Evolutionary conservation across 139 green algal genomes (phyloP), one percentile per base, ranked within the genome.

Genomic region (Spirogloea muscicola): DNA sequence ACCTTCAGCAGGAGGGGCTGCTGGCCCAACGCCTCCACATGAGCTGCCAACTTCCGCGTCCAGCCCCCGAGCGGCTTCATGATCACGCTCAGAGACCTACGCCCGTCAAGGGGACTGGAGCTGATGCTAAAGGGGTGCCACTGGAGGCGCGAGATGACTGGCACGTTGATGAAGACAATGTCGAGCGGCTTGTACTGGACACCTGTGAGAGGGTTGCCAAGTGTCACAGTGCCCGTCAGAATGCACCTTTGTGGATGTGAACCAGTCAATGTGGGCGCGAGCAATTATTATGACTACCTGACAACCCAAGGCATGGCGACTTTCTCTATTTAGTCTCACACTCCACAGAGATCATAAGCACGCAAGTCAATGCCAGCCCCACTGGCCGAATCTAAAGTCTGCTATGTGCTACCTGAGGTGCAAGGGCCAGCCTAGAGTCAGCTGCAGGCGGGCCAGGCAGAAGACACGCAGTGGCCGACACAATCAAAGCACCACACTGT

Each of bases 101-200:
- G 18, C 6, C 9, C 33, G 9, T 16, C 9, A 5, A 58, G 40
- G 21, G 60, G 40, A 21, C 39, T 29, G 40, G 60, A 69, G 9
- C 6, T 33, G 40, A 69, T 6, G 21, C 60, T 69, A 29, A 69
- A 69, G 16, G 60, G 60, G 40, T 69, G 60, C 60, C 60, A 69
- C 40, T 69, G 60, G 60, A 69, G 29, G 21, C 39, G 60, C 13
- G 60, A 69, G 40, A 52, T 21, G 39, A 18, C 40, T 5, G 9
- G 60, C 13, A 58, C 18, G 39, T 69, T 49, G 21, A 69, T 5
- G 58, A 69, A 69, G 9, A 69, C 5, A n/a, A 69, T 42, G 36
- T 16, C 36, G 10, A 64, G 55, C 10, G 55, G 36, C 55, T 9
- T 27, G 55, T 9, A 40, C 10, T 13, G 9, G 10, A 13, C 29